Evolutionary conservation across 257 asterid species (phyloP), one percentile per base, ranked within the genome.

Genomic region (Verbena officinalis): DNA sequence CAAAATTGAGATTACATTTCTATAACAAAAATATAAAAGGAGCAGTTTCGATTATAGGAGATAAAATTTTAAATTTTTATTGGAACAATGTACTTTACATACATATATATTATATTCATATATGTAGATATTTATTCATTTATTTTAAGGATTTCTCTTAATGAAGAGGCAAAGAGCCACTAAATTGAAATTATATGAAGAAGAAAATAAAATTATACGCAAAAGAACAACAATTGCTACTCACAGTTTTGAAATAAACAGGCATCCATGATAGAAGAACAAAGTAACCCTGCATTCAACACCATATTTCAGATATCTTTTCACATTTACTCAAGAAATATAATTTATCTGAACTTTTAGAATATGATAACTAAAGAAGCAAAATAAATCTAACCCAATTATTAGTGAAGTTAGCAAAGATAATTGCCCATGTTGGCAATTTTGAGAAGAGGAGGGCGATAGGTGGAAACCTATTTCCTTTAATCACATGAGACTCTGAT

Each of bases 201-300:
- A n/a, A n/a, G n/a, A n/a, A n/a, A n/a, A n/a, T n/a, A n/a, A n/a
- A n/a, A n/a, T n/a, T n/a, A n/a, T 39, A 7, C 21, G 15, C 56
- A 48, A 42, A 30, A 17, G 7, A 12, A 4, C 13, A 5, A 39
- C 23, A 12, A 19, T 6, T 53, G n/a, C 36, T 45, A 85, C 97
- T 91, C 75, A 91, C 96, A 17, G 97, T 87, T 80, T 87, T 87
- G 61, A 93, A 93, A 71, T 93, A 90, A 49, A 93, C 96, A 31
- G 99, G 99, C 99, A 93, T 90, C 97, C 99, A 93, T 38, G 99
- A 80, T 56, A 93, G 95, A 73, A 93, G 99, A 70, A 93, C 95
- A 65, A 93, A 93, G 75, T 93, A 93, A 23, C 99, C 99, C 98
- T 93, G 95, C 89, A 82, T 73, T 50, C 33, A n/a, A n/a, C n/a